A percentile compares a stretch with the other conserved stretches of the same genome.
phyloP scores from a whole-genome alignment of 129 eudicot species.

The Arctium minus region DNA sequence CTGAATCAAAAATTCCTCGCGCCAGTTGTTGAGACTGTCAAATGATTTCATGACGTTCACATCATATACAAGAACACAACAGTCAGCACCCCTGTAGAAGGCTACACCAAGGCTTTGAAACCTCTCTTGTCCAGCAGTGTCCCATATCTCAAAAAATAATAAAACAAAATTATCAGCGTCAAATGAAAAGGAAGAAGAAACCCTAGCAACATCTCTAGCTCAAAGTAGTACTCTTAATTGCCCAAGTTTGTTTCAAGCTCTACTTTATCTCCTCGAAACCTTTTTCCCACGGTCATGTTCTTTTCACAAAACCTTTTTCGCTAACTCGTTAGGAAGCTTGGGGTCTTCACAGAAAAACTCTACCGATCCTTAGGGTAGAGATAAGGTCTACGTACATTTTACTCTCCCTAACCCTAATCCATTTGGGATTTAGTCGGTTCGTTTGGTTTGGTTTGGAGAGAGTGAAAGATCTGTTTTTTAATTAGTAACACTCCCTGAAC shows the following conservation, averaged over 20 bases:
- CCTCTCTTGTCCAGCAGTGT: constrained; percentile 76
- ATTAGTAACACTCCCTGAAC: no score
- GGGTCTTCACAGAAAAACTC: neutral
- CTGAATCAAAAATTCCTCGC: constrained; percentile 66
- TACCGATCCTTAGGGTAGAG: neutral
- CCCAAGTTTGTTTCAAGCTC: no score
- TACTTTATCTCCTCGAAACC: no score
- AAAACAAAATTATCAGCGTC: neutral
- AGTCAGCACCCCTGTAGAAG: constrained; percentile 70
- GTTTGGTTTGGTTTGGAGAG: neutral
- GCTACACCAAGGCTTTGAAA: constrained; percentile 78
- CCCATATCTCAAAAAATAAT: constrained; percentile 51
- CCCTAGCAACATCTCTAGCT: neutral
- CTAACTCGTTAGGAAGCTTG: neutral
- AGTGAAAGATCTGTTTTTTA: neutral
- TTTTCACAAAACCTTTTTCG: no score
- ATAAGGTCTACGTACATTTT: neutral
- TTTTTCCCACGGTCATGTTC: no score
- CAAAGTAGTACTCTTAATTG: neutral
- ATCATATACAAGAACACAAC: constrained; percentile 72
- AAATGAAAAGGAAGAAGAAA: neutral
- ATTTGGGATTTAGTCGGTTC: neutral
- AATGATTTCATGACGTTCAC: constrained; percentile 72
- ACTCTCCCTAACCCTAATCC: neutral
- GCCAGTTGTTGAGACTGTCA: constrained; percentile 69